These are phyloP conservation scores for Neoscytalidium dimidiatum DNA, from an alignment of 2,329 filamentous ascomycete genomes.

Conservation along the genomic window DNA sequence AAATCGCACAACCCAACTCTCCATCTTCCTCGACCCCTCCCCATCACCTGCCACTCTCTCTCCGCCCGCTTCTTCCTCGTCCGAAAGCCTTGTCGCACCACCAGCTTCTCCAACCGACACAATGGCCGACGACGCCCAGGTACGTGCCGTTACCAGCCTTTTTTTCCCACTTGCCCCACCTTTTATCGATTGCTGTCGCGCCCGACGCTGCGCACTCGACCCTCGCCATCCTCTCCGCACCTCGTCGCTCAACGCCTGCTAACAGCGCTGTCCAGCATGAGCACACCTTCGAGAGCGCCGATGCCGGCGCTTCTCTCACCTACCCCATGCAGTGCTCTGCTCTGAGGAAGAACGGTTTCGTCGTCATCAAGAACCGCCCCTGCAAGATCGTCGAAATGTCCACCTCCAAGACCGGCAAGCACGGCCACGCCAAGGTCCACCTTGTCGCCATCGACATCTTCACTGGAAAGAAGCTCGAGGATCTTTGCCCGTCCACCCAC, in stretches of 20 bases:
- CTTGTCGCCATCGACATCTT: slow-evolving; percentile 98
- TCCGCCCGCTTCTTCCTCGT: slow-evolving; percentile 31
- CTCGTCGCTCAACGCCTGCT: slow-evolving; percentile 17
- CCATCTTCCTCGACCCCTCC: slow-evolving; percentile 15
- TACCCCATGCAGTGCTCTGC: slow-evolving; percentile 99
- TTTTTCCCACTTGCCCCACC: slow-evolving; percentile 37
- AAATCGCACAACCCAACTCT: slow-evolving; percentile 21
- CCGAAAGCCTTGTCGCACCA: slow-evolving; percentile 33
- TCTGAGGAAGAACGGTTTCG: slow-evolving; percentile 98
- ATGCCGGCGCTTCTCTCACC: slow-evolving; percentile 93
- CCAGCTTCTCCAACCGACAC: slow-evolving; percentile 47
- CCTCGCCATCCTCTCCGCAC: not conserved
- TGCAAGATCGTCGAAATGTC: slow-evolving; percentile 99
- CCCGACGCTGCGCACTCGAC: slow-evolving; percentile 32
- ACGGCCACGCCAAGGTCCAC: slow-evolving; percentile 99
- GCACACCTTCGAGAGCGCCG: slow-evolving; percentile 85
- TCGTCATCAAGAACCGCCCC: slow-evolving; percentile 97
- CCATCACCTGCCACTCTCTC: slow-evolving; percentile 19
- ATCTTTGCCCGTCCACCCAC: slow-evolving; percentile 95
- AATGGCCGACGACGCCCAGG: slow-evolving; percentile 69
- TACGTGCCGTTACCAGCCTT: slow-evolving; percentile 43
- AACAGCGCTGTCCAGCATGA: slow-evolving; percentile 49
- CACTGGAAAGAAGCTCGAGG: slow-evolving; percentile 99
- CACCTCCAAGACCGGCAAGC: slow-evolving; percentile 99
- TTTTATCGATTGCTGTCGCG: slow-evolving; percentile 34